phyloP scores from a whole-genome alignment of 306 rosid genomes.

The Prunus armeniaca region DNA sequence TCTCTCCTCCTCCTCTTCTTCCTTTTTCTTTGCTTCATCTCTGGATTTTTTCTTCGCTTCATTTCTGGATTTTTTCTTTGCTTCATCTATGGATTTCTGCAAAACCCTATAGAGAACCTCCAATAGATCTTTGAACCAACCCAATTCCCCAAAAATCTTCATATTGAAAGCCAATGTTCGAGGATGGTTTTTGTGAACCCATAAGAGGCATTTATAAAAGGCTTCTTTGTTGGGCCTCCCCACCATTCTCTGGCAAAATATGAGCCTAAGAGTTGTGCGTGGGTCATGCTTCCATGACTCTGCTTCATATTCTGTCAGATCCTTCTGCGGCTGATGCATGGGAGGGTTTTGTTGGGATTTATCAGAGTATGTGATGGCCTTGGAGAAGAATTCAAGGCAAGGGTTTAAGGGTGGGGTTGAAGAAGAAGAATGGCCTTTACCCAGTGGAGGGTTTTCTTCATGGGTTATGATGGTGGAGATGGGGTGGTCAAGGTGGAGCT shows the following conservation, averaged over 20 bases:
- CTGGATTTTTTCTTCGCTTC: too few species aligned
- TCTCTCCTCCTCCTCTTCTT: background rate
- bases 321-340: background rate
- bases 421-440: background rate
- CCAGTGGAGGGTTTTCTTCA: background rate
- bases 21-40: background rate
- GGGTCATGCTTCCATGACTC: background rate
- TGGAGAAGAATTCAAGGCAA: background rate
- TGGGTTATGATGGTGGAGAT: background rate
- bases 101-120: background rate
- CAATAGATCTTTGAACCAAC: background rate
- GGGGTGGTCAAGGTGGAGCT: background rate
- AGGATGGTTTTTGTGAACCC: conserved; percentile 7
- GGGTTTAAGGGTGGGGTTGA: background rate
- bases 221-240: background rate
- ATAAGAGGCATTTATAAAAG: background rate
- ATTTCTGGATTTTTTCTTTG: too few species aligned
- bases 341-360: too few species aligned
- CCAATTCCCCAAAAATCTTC: background rate
- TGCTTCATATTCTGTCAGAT: background rate
- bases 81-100: background rate
- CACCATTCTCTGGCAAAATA: background rate
- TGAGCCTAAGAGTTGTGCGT: background rate
- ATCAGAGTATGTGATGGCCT: background rate
- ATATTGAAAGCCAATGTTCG: background rate